Evolutionary conservation across 176 grass and related monocot species (phyloP).

Genomic region (Cocos nucifera): DNA sequence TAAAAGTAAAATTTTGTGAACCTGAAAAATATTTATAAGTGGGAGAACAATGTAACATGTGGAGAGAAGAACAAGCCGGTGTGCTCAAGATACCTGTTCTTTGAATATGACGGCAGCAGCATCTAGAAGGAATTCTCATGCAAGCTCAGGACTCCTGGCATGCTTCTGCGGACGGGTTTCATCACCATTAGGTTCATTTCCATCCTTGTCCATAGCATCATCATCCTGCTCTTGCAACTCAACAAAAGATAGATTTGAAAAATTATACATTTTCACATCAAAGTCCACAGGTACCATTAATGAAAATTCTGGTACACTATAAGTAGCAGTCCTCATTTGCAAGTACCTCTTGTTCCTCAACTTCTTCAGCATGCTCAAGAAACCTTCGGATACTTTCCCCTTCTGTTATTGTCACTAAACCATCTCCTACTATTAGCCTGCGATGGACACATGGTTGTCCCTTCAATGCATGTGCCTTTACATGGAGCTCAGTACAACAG

Average conservation of each 20-base stretch:
- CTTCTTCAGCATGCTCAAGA: slow-evolving; percentile 95
- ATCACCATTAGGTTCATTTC: slow-evolving; percentile 66
- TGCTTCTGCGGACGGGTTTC: slow-evolving; percentile 75
- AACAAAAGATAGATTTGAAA: too few relatives aligned
- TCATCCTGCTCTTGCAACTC: slow-evolving; percentile 47
- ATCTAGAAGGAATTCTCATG: slow-evolving; percentile 94
- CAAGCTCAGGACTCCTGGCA: slow-evolving; percentile 91
- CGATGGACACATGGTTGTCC: slow-evolving; percentile 79
- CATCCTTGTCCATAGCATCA: slow-evolving; percentile 84
- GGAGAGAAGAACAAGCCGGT: too few relatives aligned
- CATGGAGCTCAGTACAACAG: slow-evolving; percentile 44
- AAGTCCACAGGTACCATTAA: too few relatives aligned
- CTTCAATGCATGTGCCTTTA: slow-evolving; percentile 89
- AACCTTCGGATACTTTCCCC: slow-evolving; percentile 76
- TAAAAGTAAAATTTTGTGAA: too few relatives aligned
- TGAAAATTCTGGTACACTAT: background rate
- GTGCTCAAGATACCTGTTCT: slow-evolving; percentile 56
- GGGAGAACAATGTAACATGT: too few relatives aligned
- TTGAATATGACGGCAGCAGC: slow-evolving; percentile 89
- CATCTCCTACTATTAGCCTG: slow-evolving; percentile 71
- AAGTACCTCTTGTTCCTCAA: slow-evolving; percentile 93
- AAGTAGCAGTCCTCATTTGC: background rate
- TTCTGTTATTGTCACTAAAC: slow-evolving; percentile 69
- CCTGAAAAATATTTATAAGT: too few relatives aligned
- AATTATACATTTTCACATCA: too few relatives aligned